Conservation (phyloP, 805 yeast species). For the Candida arabinofermentans region DNA sequence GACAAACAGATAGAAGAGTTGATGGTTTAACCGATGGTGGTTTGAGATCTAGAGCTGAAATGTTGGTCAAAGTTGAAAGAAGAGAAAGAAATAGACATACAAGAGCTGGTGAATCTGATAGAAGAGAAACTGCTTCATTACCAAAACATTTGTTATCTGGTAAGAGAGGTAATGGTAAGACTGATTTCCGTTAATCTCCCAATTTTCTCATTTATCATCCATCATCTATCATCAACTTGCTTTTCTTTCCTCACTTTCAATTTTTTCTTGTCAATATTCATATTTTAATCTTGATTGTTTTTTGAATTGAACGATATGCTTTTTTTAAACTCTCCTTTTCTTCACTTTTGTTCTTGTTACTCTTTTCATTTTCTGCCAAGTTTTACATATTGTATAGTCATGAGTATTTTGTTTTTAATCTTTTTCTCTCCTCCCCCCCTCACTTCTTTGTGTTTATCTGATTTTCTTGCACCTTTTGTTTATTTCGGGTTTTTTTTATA, state of each 20-base stretch:
- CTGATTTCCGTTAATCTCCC: constrained; percentile 68
- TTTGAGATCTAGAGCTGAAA: constrained; percentile 76
- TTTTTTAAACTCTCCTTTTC: too few species aligned
- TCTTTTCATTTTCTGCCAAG: too few species aligned
- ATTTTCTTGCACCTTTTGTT: too few species aligned
- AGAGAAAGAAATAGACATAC: constrained; percentile 91
- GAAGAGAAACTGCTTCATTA: constrained; percentile 77
- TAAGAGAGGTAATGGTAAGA: constrained; percentile 93
- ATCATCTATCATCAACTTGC: neutral
- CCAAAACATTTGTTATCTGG: constrained; percentile 96
- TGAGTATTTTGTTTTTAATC: too few species aligned
- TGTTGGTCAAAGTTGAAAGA: constrained; percentile 84
- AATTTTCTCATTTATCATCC: neutral
- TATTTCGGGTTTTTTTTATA: too few species aligned
- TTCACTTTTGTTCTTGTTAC: too few species aligned
- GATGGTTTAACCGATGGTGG: constrained; percentile 86
- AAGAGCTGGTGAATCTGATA: constrained; percentile 93
- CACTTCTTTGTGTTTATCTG: too few species aligned
- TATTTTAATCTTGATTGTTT: too few species aligned
- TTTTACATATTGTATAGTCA: too few species aligned
- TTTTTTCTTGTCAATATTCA: too few species aligned
- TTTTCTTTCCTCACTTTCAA: neutral
- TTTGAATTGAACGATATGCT: too few species aligned
- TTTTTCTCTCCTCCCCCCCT: too few species aligned
- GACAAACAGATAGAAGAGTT: constrained; percentile 75